Base-by-base conservation (phyloP, 306 rosid genomes). In the Prunus davidiana region DNA sequence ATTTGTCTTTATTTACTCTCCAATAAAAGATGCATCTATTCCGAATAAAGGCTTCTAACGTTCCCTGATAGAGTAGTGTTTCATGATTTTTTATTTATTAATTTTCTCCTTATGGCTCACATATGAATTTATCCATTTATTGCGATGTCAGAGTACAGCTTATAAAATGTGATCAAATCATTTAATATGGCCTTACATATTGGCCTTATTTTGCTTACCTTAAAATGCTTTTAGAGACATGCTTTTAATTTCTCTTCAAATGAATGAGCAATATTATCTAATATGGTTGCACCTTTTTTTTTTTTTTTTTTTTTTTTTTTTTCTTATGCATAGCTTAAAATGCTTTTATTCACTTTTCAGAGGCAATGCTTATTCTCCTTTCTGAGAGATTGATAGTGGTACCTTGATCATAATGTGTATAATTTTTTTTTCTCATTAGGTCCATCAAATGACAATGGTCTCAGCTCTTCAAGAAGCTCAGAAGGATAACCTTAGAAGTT, bases 381-480 rank as follows among this genome's bases (percentile, higher is more conserved):
- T 76, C 67, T 18, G 13, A 65, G 61, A 74, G 63, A 62, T 56
- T 71, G 41, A 73, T 3, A 66, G 73, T 79, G 72, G 68, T 81
- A 71, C 30, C 74, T 45, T 72, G 71, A 83, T 64, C 64, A 46
- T 80, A 47, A 72, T 69, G 24, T 54, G 75, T 24, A 12, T 24
- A 6, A 15, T 68, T n/a, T 34, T 64, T 63, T 50, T n/a, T 16
- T 72, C 56, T 67, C 34, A 27, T 22, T 80, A 95, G 99, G 99
- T 92, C 84, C 99, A 90, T 84, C 97, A 95, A 82, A 92, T 92
- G 97, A 91, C 99, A 71, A 92, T 92, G 97, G 91, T 95, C 75
- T 95, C 97, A 18, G 97, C 99, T 45, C 86, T 92, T 72, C 99
- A 95, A 83, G 99, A 95, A 84, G 96, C 99, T 67, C 99, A 95